These are phyloP conservation scores for Brasilioporus rufonigricans DNA, from an alignment of 768 basidiomycete species.

Conservation along the genomic window DNA sequence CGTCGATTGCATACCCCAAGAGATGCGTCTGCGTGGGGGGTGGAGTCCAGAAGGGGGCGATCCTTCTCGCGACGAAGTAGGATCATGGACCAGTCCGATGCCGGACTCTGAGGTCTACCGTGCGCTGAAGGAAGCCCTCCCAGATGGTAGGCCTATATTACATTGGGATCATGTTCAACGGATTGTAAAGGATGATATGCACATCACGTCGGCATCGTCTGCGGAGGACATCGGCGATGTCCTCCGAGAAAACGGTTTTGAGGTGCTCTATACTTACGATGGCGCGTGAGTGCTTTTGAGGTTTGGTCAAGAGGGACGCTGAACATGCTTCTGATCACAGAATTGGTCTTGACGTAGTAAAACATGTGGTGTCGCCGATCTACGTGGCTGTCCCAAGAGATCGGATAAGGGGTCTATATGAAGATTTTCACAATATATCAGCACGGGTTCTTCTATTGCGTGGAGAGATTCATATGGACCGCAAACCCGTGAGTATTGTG, in stretches of 20 bases:
- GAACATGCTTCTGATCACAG: slow-evolving; percentile 20
- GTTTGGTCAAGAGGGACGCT: neutral
- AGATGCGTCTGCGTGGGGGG: slow-evolving; percentile 32
- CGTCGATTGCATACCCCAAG: slow-evolving; percentile 35
- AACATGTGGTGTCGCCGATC: slow-evolving; percentile 37
- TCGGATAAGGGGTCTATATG: slow-evolving; percentile 36
- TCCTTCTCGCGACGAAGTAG: slow-evolving; percentile 13
- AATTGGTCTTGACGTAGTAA: slow-evolving; percentile 36
- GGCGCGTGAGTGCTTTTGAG: slow-evolving; percentile 35
- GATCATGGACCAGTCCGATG: slow-evolving; percentile 17
- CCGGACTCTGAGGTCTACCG: slow-evolving; percentile 15
- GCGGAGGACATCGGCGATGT: slow-evolving; percentile 31
- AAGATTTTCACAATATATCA: slow-evolving; percentile 36
- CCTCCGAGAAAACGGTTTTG: slow-evolving; percentile 39
- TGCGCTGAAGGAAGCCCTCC: slow-evolving; percentile 16
- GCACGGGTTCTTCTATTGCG: slow-evolving; percentile 39
- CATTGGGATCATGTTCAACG: slow-evolving; percentile 24
- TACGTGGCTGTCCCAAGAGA: slow-evolving; percentile 33
- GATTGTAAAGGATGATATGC: slow-evolving; percentile 20
- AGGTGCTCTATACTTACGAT: slow-evolving; percentile 40
- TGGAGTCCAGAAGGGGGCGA: slow-evolving; percentile 23
- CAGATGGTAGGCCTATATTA: slow-evolving; percentile 16
- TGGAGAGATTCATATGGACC: slow-evolving; percentile 36
- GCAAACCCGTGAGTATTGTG: slow-evolving; percentile 36
- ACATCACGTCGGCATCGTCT: slow-evolving; percentile 19